Evolutionary conservation across 1,284 basidiomycete species (phyloP), one percentile per base, ranked within the genome.

Genomic region (Apiotrichum mycotoxinovorans): DNA sequence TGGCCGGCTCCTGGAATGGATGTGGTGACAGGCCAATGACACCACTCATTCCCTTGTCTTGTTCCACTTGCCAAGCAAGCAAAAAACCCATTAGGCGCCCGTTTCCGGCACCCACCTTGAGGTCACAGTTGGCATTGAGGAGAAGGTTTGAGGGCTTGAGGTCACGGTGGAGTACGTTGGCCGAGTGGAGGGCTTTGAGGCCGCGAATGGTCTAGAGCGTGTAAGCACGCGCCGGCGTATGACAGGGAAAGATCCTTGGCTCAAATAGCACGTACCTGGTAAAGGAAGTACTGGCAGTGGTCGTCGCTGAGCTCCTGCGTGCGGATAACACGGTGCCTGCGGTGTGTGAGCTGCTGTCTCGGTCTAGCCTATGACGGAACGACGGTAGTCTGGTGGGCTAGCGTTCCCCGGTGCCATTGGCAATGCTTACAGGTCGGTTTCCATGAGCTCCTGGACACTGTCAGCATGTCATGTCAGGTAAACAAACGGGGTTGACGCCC

Each of bases 241-340:
- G n/a, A n/a, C n/a, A n/a, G n/a, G n/a, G n/a, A n/a, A n/a, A n/a
- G n/a, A n/a, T 41, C 10, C 4, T 8, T 10, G 27, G 27, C 27
- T 20, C 4, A 25, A 20, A 8, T 9, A 48, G n/a, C 20, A 69
- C 76, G 59, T 23, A 87, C 88, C 82, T 95, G 92, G 74, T 96
- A 95, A 64, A 94, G 87, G 74, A 95, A 95, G 76, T 96, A 96
- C 75, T 95, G 91, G 70, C 86, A 91, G 75, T 95, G 94, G 51
- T 96, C 92, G 70, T 95, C 90, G 33, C 87, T 87, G 46, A 94
- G 82, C 58, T 88, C 85, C 74, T 90, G 86, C 20, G 85, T 87
- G 37, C 84, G 80, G 68, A 90, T 88, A 34, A 86, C 84, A 30
- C 84, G 82, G 75, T 87, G 84, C 41, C 71, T 71, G 45, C 20